Conservation (phyloP, 768 basidiomycete species). For the Phlebiopsis gigantea region DNA sequence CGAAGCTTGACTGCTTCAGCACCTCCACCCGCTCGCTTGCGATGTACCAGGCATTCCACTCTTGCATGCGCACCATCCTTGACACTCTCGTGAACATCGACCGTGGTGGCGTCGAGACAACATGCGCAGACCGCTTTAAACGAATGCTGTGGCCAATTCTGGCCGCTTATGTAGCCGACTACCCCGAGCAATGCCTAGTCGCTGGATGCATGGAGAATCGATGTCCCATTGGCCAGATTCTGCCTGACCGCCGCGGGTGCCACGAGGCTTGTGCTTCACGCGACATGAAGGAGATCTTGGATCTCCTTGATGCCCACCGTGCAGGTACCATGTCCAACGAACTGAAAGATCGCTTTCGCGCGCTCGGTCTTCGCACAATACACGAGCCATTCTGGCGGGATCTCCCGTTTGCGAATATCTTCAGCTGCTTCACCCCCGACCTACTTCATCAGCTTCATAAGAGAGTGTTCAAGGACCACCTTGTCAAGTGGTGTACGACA, state of each 20-base stretch:
- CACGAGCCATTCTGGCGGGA: constrained; percentile 35
- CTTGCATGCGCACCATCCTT: constrained; percentile 30
- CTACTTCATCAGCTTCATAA: constrained; percentile 43
- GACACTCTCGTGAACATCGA: constrained; percentile 27
- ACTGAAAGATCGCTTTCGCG: constrained; percentile 5
- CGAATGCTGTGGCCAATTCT: constrained; percentile 34
- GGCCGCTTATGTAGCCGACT: constrained; percentile 34
- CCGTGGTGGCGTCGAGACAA: constrained; percentile 27
- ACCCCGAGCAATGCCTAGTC: constrained; percentile 40
- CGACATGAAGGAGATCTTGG: constrained; percentile 4
- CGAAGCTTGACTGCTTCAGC: constrained; percentile 26
- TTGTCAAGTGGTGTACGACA: constrained; percentile 31
- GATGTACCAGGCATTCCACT: constrained; percentile 31
- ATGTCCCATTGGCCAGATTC: constrained; percentile 27
- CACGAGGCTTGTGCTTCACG: constrained; percentile 4
- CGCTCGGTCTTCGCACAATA: constrained; percentile 7
- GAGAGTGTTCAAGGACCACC: constrained; percentile 40
- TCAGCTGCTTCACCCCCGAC: constrained; percentile 29
- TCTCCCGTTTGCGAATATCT: constrained; percentile 35
- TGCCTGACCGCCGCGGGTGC: constrained; percentile 17
- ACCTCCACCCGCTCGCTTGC: constrained; percentile 17
- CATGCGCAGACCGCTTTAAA: constrained; percentile 30
- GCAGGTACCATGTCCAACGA: neutral
- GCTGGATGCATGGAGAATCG: constrained; percentile 21
- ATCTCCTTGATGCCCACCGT: neutral